Evolutionary conservation across 768 basidiomycete genomes (phyloP), one percentile per base, ranked within the genome.

Genomic region (Mycena alexandri): DNA sequence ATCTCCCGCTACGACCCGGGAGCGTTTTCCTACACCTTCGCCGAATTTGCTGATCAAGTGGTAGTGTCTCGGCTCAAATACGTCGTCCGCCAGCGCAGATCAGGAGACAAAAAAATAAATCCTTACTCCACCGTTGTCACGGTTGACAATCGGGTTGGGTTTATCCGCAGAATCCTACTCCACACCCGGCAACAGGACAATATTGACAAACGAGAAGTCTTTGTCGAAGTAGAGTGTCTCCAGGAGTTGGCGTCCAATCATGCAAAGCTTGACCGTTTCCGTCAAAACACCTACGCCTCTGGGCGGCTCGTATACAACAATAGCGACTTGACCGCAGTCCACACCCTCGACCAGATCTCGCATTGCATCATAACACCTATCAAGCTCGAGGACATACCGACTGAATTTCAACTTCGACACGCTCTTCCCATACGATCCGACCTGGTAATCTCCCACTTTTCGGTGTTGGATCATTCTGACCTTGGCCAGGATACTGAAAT

Each of bases 191-290:
- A 19, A 21, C 36, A 24, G 36, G 54, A 41, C 25, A 21, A 56
- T 19, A 14, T 5, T 22, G 38, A 22, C 17, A 56, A 42, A 43
- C 2, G 43, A 3, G 54, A 56, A 41, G 36, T 56, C 10, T 56
- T 56, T 56, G 54, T 29, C 42, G 21, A 22, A 41, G 54, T 56
- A 12, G 38, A 42, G 25, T 56, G 54, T 56, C 54, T 56, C 16
- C 36, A 56, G 29, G 54, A 56, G 54, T 42, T 56, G 21, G 41
- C 54, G 16, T 17, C 38, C 13, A 41, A 41, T 3, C 54, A 56
- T 41, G 54, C 54, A 56, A 21, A 22, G 38, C 41, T 41, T 5
- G 54, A 56, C 54, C 21, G 43, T 42, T 56, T 41, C 42, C 54
- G 54, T 12, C 5, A 56, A 56, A 56, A 41, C 24, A 6, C 36